phyloP scores from a whole-genome alignment of 352 stramenopile genomes.

The Globisporangium nagaii region DNA sequence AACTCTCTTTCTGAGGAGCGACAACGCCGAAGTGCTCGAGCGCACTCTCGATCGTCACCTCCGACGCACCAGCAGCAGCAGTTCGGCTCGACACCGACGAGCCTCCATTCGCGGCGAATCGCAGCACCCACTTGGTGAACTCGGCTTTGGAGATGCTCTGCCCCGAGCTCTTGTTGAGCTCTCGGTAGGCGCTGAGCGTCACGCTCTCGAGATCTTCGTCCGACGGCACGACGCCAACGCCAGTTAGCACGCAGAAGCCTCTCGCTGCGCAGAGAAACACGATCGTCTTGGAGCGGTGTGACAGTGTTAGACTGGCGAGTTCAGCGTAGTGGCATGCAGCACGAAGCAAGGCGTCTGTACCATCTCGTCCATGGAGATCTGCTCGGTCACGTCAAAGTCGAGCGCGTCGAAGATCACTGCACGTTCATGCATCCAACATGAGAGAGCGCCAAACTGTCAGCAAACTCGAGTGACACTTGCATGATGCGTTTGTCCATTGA shows the following conservation, averaged over 20 bases:
- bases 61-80: no score
- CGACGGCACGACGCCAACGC: constrained; percentile 29
- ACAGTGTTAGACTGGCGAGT: no score
- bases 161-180: constrained; percentile 44
- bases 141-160: constrained; percentile 58
- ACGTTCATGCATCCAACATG: not conserved
- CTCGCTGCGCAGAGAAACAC: constrained; percentile 49
- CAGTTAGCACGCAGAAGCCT: constrained; percentile 45
- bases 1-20: not conserved
- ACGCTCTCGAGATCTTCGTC: constrained; percentile 58
- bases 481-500: no score
- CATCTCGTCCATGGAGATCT: constrained; percentile 80
- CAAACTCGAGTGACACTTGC: no score
- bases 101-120: constrained; percentile 21
- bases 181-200: constrained; percentile 52
- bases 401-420: constrained; percentile 74
- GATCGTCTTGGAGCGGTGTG: constrained; percentile 56
- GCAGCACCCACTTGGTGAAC: constrained; percentile 51
- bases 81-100: not conserved
- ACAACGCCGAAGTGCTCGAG: constrained; percentile 3
- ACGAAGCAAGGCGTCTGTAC: no score
- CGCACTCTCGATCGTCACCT: constrained; percentile 4
- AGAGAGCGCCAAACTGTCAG: not conserved
- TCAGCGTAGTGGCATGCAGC: no score
- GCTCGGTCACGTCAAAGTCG: constrained; percentile 63